A percentile compares a stretch with the other conserved stretches of the same genome.
These are phyloP conservation scores for Pyrenochaeta sp. DNA, from an alignment of 2,329 filamentous ascomycete species.

Conservation along the genomic window DNA sequence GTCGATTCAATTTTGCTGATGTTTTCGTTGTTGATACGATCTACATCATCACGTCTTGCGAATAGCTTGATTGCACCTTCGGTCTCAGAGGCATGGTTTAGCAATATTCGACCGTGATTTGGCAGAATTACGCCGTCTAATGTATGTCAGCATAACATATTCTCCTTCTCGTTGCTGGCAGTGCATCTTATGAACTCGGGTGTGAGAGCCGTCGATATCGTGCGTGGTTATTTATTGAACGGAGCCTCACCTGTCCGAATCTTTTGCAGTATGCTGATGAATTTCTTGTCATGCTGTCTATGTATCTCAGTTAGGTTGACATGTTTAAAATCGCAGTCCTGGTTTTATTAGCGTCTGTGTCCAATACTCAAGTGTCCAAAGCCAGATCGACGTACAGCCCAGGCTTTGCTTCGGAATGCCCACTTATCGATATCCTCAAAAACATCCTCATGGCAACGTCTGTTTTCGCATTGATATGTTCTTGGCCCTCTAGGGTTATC, in stretches of 20 bases:
- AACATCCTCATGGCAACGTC: conserved; percentile 36
- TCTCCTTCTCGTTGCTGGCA: no score
- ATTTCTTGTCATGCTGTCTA: conserved; percentile 62
- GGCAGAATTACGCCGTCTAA: conserved; percentile 36
- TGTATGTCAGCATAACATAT: conserved; percentile 2
- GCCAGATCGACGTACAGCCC: conserved; percentile 47
- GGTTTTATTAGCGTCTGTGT: conserved; percentile 4
- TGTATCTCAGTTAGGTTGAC: conserved; percentile 64
- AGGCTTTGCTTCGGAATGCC: conserved; percentile 65
- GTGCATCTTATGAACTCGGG: no score
- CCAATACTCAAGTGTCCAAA: no score
- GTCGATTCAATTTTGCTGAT: conserved; percentile 39
- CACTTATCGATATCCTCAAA: conserved; percentile 63
- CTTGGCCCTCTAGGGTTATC: conserved; percentile 12
- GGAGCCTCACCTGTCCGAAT: conserved; percentile 57
- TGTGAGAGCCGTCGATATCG: not conserved
- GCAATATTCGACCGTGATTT: conserved; percentile 52
- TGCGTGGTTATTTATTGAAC: not conserved
- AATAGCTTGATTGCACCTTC: conserved; percentile 57
- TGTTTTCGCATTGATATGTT: conserved; percentile 28
- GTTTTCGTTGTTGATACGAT: conserved; percentile 41
- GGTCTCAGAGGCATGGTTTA: conserved; percentile 55
- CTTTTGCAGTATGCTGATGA: conserved; percentile 64
- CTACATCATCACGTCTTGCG: conserved; percentile 48
- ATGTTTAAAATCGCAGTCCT: conserved; percentile 60